Evolutionary conservation across 1,284 basidiomycete genomes (phyloP).

Genomic region (Puccinia novopanici): DNA sequence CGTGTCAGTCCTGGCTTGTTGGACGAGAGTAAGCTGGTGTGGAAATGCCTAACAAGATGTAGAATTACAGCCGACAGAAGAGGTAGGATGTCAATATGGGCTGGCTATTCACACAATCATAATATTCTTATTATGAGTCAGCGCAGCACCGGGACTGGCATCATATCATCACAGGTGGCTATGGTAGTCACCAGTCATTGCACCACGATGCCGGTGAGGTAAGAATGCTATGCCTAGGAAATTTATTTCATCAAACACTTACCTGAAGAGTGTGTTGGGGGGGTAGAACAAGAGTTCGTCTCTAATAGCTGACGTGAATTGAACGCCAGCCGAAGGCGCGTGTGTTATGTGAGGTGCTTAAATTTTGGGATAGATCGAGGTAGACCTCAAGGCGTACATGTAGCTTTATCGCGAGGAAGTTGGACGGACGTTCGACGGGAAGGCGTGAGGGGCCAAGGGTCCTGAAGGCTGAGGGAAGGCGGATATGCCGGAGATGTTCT

Average conservation of each 20-base stretch:
- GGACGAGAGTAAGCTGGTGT: too few relatives aligned
- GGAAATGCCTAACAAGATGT: background rate
- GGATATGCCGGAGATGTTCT: conserved; percentile 33
- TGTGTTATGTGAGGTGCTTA: background rate
- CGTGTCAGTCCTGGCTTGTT: background rate
- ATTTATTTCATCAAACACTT: background rate
- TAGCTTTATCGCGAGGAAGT: background rate
- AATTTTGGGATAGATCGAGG: background rate
- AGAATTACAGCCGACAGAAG: background rate
- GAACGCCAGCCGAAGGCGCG: conserved; percentile 18
- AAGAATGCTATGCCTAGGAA: background rate
- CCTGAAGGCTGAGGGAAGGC: background rate
- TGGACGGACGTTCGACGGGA: background rate
- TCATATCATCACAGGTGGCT: background rate
- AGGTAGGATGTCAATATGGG: background rate
- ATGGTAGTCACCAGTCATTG: background rate
- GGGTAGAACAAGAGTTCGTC: background rate
- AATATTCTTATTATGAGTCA: background rate
- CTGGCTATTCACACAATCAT: background rate
- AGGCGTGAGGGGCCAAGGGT: conserved; percentile 25
- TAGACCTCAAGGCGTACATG: background rate
- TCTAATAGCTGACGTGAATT: background rate
- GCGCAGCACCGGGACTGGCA: background rate
- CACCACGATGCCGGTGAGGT: background rate
- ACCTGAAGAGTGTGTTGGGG: background rate